Percentiles rank a stretch among this genome's conserved stretches.
Evolutionary conservation across 176 grass and related monocot genomes (phyloP).

Genomic region (Ensete glaucum): DNA sequence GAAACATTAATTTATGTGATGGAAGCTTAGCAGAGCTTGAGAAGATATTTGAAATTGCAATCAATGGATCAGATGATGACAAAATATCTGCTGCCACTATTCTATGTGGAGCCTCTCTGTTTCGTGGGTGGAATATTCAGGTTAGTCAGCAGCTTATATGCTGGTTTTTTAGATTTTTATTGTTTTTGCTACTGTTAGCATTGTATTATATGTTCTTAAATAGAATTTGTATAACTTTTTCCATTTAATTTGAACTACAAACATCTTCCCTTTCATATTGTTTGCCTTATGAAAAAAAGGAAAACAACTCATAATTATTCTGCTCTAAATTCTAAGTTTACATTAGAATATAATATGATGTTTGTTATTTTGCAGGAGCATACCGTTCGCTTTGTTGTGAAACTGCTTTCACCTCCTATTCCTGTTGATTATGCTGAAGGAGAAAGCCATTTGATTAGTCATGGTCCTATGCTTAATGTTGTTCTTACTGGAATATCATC

Average conservation of each 20-base stretch:
- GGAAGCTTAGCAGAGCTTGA: slow-evolving; percentile 96
- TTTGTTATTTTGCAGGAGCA: slow-evolving; percentile 59
- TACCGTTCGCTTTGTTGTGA: slow-evolving; percentile 76
- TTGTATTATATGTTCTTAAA: neutral
- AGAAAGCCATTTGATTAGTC: slow-evolving; percentile 69
- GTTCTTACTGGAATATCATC: slow-evolving; percentile 88
- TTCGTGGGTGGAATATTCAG: slow-evolving; percentile 97
- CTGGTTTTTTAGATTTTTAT: neutral
- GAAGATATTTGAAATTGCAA: slow-evolving; percentile 88
- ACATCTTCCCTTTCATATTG: neutral
- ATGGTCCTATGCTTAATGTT: slow-evolving; percentile 86
- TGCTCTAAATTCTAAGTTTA: slow-evolving; percentile 8
- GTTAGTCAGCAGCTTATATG: slow-evolving; percentile 18
- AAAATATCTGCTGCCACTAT: slow-evolving; percentile 72
- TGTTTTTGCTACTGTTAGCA: neutral
- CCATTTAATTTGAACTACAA: no score
- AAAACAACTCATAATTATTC: neutral
- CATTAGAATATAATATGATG: slow-evolving; percentile 9
- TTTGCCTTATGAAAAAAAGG: neutral
- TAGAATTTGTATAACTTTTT: neutral
- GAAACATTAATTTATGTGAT: slow-evolving; percentile 63
- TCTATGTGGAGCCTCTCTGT: slow-evolving; percentile 84
- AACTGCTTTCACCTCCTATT: slow-evolving; percentile 70
- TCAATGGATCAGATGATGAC: slow-evolving; percentile 68
- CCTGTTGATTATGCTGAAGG: slow-evolving; percentile 49